Percentiles rank a stretch among this genome's conserved stretches.
Conservation (phyloP, 495 filamentous ascomycete species). For the Neurospora sp. region DNA sequence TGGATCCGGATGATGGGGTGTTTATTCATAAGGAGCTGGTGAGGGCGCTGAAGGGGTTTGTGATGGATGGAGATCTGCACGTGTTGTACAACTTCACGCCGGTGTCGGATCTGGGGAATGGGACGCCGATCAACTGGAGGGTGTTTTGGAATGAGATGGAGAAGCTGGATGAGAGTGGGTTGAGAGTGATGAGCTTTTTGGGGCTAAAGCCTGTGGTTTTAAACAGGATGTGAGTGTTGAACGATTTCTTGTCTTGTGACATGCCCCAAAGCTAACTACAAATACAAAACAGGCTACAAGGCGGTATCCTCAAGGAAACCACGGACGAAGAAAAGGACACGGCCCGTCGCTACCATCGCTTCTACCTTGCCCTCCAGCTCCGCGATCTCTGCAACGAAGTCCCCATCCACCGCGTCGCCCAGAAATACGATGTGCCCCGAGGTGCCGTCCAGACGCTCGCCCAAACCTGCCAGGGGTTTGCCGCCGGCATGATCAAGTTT, state of each 20-base stretch:
- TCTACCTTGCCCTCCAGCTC: conserved; percentile 72
- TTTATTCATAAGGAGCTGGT: conserved; percentile 64
- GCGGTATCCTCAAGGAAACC: conserved; percentile 55
- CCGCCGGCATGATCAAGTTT: conserved; percentile 66
- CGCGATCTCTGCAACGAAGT: conserved; percentile 74
- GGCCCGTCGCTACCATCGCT: conserved; percentile 60
- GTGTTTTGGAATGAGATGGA: conserved; percentile 65
- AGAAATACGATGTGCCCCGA: conserved; percentile 58
- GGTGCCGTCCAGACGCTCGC: conserved; percentile 64
- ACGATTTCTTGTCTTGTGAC: neutral
- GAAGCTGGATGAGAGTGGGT: conserved; percentile 55
- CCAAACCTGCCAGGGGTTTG: conserved; percentile 70
- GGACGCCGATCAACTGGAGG: conserved; percentile 55
- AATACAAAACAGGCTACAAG: conserved; percentile 48
- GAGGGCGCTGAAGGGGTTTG: conserved; percentile 61
- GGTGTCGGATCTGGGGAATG: conserved; percentile 40
- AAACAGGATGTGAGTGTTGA: conserved; percentile 53
- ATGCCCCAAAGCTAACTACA: conserved; percentile 16
- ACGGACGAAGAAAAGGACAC: conserved; percentile 49
- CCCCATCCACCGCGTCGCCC: conserved; percentile 58
- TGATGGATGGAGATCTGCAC: conserved; percentile 81
- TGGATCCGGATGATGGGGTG: conserved; percentile 67
- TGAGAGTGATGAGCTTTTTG: conserved; percentile 58
- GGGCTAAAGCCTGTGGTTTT: conserved; percentile 60
- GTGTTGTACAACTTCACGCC: conserved; percentile 76